Conservation (phyloP, 177 flowering plant species). For the Vitis hybrid region DNA sequence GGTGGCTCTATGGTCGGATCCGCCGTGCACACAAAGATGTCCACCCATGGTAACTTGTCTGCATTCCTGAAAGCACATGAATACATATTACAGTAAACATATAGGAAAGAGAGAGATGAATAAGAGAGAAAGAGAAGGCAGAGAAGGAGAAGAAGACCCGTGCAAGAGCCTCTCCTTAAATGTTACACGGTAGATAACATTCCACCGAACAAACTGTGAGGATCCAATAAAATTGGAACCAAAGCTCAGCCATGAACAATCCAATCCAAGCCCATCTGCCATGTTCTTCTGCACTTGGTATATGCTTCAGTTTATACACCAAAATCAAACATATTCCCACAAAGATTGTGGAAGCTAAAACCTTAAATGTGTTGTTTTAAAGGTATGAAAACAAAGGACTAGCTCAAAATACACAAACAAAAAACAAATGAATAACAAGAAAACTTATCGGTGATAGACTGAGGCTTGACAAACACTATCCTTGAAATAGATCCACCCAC, state of each 20-base stretch:
- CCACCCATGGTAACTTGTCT: conserved; percentile 25
- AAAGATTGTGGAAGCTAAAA: conserved; percentile 13
- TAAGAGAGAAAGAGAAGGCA: not conserved
- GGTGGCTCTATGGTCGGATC: conserved; percentile 38
- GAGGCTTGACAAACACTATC: too few species aligned
- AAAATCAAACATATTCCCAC: conserved; percentile 23
- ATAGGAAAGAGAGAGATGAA: too few species aligned
- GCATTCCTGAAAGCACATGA: conserved; percentile 8
- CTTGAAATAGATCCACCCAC: too few species aligned
- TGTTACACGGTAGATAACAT: conserved; percentile 13
- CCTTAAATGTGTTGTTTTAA: not conserved
- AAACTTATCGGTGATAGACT: too few species aligned
- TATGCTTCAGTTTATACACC: conserved; percentile 21
- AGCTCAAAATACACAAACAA: too few species aligned
- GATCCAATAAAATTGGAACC: conserved; percentile 25
- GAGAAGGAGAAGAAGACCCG: conserved; percentile 9
- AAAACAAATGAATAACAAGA: too few species aligned
- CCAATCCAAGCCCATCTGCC: conserved; percentile 38
- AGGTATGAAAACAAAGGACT: too few species aligned
- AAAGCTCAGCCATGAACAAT: conserved; percentile 16
- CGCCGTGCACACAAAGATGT: conserved; percentile 40
- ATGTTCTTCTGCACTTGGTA: conserved; percentile 17
- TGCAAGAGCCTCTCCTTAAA: conserved; percentile 19
- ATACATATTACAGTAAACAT: too few species aligned
- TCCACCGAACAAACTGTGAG: conserved; percentile 18